phyloP scores from a whole-genome alignment of 352 stramenopile species.

The Phytophthora pisi region DNA sequence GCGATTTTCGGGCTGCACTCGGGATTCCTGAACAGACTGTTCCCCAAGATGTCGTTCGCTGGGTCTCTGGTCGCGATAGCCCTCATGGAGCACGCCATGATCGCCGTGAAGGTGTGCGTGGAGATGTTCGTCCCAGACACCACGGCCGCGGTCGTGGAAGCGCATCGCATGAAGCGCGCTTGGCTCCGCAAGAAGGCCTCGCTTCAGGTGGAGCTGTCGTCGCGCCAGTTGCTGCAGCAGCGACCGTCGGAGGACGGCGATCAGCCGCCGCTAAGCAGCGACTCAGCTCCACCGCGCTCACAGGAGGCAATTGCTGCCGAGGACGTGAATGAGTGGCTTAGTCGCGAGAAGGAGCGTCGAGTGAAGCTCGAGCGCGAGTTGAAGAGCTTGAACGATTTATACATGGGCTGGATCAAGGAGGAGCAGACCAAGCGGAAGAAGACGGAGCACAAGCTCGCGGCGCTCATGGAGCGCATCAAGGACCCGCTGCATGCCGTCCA shows the following conservation, averaged over 20 bases:
- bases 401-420: slow-evolving; percentile 85
- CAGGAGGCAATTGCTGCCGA: slow-evolving; percentile 38
- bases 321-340: slow-evolving; percentile 74
- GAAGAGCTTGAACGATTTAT: slow-evolving; percentile 82
- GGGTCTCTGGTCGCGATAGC: slow-evolving; percentile 59
- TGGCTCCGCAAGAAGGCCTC: slow-evolving; percentile 75
- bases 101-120: slow-evolving; percentile 79
- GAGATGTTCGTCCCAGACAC: slow-evolving; percentile 81
- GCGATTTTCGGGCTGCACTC: slow-evolving; percentile 93
- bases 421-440: slow-evolving; percentile 81
- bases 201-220: slow-evolving; percentile 74
- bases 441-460: slow-evolving; percentile 58
- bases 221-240: slow-evolving; percentile 45
- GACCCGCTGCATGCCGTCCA: slow-evolving; percentile 14
- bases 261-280: neutral
- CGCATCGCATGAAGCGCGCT: slow-evolving; percentile 70
- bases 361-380: slow-evolving; percentile 79
- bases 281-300: neutral
- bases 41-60: slow-evolving; percentile 67
- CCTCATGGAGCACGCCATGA: slow-evolving; percentile 82
- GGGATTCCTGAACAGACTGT: slow-evolving; percentile 74
- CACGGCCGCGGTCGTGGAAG: slow-evolving; percentile 60
- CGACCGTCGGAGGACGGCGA: slow-evolving; percentile 25
- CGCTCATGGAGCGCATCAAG: slow-evolving; percentile 45
- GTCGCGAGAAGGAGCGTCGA: slow-evolving; percentile 72